These are phyloP conservation scores for Blastobotrys chiropterorum DNA, from an alignment of 805 yeast species.

Conservation along the genomic window DNA sequence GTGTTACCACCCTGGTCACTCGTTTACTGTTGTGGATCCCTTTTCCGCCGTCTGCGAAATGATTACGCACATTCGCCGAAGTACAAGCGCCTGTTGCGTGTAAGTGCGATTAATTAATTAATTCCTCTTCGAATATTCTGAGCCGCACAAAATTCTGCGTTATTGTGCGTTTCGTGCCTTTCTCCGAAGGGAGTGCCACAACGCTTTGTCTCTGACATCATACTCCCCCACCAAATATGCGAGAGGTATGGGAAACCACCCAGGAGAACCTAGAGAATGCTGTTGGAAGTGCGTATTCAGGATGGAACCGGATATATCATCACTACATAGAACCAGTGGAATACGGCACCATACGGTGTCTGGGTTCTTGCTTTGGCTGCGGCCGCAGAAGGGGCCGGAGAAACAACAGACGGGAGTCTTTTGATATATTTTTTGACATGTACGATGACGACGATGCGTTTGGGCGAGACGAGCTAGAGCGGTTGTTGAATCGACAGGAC, in stretches of 20 bases:
- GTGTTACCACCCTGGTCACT: too few species aligned
- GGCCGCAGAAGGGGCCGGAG: slow-evolving; percentile 7
- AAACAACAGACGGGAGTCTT: slow-evolving; percentile 17
- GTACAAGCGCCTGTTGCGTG: too few species aligned
- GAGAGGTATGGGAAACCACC: slow-evolving; percentile 22
- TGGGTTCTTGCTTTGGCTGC: slow-evolving; percentile 5
- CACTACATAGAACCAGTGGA: slow-evolving; percentile 15
- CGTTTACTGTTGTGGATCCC: too few species aligned
- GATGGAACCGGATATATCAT: slow-evolving; percentile 14
- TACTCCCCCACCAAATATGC: slow-evolving; percentile 5
- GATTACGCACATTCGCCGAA: too few species aligned
- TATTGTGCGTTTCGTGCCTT: background rate
- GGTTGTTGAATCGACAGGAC: slow-evolving; percentile 14
- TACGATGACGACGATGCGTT: slow-evolving; percentile 24
- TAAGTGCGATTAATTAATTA: too few species aligned
- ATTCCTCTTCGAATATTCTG: too few species aligned
- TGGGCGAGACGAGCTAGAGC: slow-evolving; percentile 24
- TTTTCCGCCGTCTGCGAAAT: too few species aligned
- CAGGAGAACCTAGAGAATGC: slow-evolving; percentile 25
- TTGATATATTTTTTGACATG: slow-evolving; percentile 25
- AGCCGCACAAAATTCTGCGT: too few species aligned
- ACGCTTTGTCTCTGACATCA: too few species aligned
- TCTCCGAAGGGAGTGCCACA: too few species aligned
- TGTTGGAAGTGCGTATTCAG: slow-evolving; percentile 20
- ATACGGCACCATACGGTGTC: slow-evolving; percentile 4